Evolutionary conservation across 495 filamentous ascomycete species (phyloP).

Genomic region (Ascodesmis nigricans): DNA sequence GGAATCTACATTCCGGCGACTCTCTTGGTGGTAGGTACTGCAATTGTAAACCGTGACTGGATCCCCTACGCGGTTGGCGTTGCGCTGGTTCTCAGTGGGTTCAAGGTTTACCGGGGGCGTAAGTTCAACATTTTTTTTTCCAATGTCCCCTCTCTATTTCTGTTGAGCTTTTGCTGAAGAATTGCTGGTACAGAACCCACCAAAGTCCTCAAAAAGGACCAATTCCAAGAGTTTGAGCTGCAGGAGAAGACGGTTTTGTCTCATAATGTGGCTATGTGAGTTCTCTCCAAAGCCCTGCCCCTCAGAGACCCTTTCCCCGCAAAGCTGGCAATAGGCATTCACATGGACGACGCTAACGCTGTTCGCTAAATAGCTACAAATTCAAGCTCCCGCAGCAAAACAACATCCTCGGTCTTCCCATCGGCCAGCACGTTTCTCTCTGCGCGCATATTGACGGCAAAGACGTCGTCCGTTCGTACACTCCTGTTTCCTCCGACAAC

Average conservation of each 20-base stretch:
- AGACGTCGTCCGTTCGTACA: slow-evolving; percentile 86
- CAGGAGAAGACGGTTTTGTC: slow-evolving; percentile 81
- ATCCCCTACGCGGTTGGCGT: slow-evolving; percentile 45
- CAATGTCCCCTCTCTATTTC: slow-evolving; percentile 14
- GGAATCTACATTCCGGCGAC: slow-evolving; percentile 72
- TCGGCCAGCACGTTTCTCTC: slow-evolving; percentile 94
- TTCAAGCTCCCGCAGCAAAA: slow-evolving; percentile 54
- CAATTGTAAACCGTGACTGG: slow-evolving; percentile 60
- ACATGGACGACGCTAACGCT: too few relatives aligned
- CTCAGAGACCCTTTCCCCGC: too few relatives aligned
- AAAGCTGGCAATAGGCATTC: too few relatives aligned
- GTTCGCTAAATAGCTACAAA: slow-evolving; percentile 51
- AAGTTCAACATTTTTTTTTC: slow-evolving; percentile 21
- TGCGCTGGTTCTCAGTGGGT: slow-evolving; percentile 36
- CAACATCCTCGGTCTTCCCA: slow-evolving; percentile 78
- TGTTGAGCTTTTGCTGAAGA: slow-evolving; percentile 6
- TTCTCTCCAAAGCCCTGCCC: neutral
- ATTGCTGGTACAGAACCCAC: slow-evolving; percentile 30
- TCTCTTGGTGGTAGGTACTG: slow-evolving; percentile 51
- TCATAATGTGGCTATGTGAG: slow-evolving; percentile 84
- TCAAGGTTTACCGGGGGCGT: slow-evolving; percentile 42
- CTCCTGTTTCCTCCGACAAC: slow-evolving; percentile 67
- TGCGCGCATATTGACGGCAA: slow-evolving; percentile 61
- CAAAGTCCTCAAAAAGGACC: slow-evolving; percentile 65
- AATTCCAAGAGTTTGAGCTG: slow-evolving; percentile 73